phyloP scores from a whole-genome alignment of 2,329 filamentous ascomycete species.

The Ustilaginoidea virens region DNA sequence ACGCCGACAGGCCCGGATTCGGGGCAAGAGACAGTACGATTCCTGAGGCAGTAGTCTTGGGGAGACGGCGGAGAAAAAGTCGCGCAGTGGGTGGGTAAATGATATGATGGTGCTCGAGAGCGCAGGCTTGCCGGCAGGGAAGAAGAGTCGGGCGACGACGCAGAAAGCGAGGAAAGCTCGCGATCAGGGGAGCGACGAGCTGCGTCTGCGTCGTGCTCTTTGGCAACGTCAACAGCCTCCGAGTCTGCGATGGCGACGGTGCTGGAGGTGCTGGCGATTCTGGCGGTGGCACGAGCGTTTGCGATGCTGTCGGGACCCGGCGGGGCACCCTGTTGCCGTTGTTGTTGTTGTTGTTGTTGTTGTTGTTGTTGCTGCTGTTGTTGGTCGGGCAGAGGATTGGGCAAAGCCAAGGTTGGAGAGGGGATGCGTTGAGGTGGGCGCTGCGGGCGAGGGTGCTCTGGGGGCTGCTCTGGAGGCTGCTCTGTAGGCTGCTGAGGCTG shows the following conservation, averaged over 20 bases:
- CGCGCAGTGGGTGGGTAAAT: not conserved
- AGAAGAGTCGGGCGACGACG: slow-evolving; percentile 2
- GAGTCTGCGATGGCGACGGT: slow-evolving; percentile 3
- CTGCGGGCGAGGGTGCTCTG: no score
- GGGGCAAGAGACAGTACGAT: slow-evolving; percentile 6
- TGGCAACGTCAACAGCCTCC: no score
- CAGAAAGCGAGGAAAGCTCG: not conserved
- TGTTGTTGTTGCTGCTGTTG: not conserved
- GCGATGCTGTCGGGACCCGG: slow-evolving; percentile 8
- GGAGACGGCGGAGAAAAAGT: slow-evolving; percentile 4
- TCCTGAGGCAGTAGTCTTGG: slow-evolving; percentile 2
- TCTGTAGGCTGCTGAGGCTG: no score
- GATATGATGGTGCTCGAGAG: slow-evolving; percentile 6
- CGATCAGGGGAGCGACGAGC: no score
- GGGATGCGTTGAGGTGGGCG: not conserved
- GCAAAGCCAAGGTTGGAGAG: not conserved
- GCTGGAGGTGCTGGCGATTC: no score
- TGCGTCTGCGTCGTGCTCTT: no score
- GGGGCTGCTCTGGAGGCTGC: no score
- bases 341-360: not conserved
- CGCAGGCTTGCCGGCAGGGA: slow-evolving; percentile 4
- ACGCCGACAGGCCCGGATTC: slow-evolving; percentile 9
- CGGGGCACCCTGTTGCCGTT: slow-evolving; percentile 1
- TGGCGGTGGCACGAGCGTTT: no score
- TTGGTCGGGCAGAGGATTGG: not conserved